A percentile compares a stretch with the other conserved stretches of the same genome.
These are phyloP conservation scores for Paramecium biaurelia DNA, from an alignment of 73 alveolate genomes.

Conservation along the genomic window DNA sequence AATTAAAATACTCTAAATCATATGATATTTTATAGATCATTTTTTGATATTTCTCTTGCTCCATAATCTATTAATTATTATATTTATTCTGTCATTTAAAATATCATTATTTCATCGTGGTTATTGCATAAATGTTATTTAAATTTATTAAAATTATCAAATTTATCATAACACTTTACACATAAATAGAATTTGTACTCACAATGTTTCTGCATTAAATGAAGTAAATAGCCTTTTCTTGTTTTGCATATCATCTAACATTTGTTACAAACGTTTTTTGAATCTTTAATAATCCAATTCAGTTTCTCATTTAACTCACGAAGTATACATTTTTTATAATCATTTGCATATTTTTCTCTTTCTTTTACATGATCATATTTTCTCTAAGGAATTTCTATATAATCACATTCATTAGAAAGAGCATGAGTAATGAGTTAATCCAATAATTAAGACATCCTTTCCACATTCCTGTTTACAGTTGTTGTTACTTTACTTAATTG, in stretches of 20 bases:
- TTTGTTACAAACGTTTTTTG: neutral
- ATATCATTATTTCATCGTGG: neutral
- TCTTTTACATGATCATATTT: neutral
- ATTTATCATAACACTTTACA: neutral
- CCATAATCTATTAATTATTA: neutral
- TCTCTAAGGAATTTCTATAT: neutral
- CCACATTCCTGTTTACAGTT: neutral
- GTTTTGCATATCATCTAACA: neutral
- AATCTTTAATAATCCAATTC: neutral
- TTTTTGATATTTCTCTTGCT: neutral
- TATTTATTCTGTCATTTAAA: neutral
- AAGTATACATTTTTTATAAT: neutral
- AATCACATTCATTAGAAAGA: neutral
- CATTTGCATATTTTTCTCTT: neutral
- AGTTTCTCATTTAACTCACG: neutral
- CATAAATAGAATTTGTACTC: neutral
- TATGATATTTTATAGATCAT: neutral
- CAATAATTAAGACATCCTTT: neutral
- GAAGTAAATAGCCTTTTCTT: neutral
- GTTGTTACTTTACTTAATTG: neutral
- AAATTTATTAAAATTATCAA: neutral
- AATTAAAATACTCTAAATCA: neutral
- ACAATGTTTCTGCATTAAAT: neutral
- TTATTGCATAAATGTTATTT: neutral
- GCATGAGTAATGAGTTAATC: neutral